Evolutionary conservation across 495 filamentous ascomycete species (phyloP).

Genomic region (Neurospora hispaniola): DNA sequence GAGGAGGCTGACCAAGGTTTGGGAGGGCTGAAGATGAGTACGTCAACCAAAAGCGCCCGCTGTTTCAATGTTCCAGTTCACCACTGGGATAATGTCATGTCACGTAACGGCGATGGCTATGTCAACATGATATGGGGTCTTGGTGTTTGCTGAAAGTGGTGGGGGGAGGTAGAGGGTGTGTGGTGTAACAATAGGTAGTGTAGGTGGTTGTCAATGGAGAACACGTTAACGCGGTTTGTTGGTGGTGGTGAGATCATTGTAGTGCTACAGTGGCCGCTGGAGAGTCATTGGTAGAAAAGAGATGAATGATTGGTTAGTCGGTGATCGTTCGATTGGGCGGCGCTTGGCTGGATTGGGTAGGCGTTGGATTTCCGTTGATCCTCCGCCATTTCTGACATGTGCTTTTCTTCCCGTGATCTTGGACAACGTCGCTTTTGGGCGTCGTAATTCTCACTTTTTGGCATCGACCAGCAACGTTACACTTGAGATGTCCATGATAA

Average conservation of each 20-base stretch:
- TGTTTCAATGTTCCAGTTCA: neutral
- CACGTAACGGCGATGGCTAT: neutral
- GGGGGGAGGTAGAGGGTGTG: neutral
- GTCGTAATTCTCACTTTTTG: neutral
- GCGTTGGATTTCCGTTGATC: neutral
- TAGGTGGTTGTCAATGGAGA: neutral
- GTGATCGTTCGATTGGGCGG: neutral
- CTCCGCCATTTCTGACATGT: neutral
- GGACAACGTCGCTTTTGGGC: neutral
- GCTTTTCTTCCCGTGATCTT: neutral
- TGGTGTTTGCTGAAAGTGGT: neutral
- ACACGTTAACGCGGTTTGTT: neutral
- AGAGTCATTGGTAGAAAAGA: no score
- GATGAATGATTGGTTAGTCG: neutral
- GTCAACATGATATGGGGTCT: neutral
- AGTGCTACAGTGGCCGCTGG: neutral
- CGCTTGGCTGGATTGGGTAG: slow-evolving; percentile 11
- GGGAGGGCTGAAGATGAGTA: neutral
- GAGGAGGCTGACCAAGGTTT: neutral
- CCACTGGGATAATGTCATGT: neutral
- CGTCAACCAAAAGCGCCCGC: neutral
- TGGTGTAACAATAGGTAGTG: neutral
- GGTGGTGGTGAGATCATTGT: neutral
- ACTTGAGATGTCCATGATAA: neutral
- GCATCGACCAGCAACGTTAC: slow-evolving; percentile 19